Conservation (phyloP, 352 stramenopile species). For the Phytophthora ohioensis region DNA sequence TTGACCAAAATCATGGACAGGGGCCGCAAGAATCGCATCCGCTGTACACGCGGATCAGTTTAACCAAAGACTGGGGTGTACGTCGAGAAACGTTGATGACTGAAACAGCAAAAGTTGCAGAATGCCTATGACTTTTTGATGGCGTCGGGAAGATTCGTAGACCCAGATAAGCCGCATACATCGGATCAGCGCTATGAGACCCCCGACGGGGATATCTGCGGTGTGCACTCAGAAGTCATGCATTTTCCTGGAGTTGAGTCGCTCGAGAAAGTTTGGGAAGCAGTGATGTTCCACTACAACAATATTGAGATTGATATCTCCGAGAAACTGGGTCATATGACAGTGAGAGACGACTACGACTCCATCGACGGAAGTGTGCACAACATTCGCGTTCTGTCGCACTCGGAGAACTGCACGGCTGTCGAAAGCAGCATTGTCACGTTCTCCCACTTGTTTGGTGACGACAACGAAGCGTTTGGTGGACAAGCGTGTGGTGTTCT, state of each 20-base stretch:
- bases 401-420: slow-evolving; percentile 12
- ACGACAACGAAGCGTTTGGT: slow-evolving; percentile 14
- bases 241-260: slow-evolving; percentile 40
- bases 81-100: slow-evolving; percentile 39
- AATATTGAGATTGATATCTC: slow-evolving; percentile 60
- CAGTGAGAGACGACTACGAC: slow-evolving; percentile 48
- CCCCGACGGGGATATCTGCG: slow-evolving; percentile 30
- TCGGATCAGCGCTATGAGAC: slow-evolving; percentile 33
- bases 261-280: slow-evolving; percentile 44
- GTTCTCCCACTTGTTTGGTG: slow-evolving; percentile 27
- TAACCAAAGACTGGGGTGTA: slow-evolving; percentile 32
- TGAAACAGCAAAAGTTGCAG: slow-evolving; percentile 30
- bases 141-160: slow-evolving; percentile 24
- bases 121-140: slow-evolving; percentile 38
- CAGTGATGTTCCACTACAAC: slow-evolving; percentile 42
- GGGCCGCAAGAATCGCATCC: slow-evolving; percentile 30
- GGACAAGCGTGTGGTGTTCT: slow-evolving; percentile 25
- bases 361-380: slow-evolving; percentile 29
- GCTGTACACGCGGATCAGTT: slow-evolving; percentile 30
- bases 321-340: slow-evolving; percentile 43
- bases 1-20: slow-evolving; percentile 7
- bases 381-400: slow-evolving; percentile 34
- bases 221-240: slow-evolving; percentile 35
- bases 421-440: slow-evolving; percentile 34
- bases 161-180: slow-evolving; percentile 21